Conservation (phyloP, 768 basidiomycete genomes). For the Tricholoma terreum region DNA sequence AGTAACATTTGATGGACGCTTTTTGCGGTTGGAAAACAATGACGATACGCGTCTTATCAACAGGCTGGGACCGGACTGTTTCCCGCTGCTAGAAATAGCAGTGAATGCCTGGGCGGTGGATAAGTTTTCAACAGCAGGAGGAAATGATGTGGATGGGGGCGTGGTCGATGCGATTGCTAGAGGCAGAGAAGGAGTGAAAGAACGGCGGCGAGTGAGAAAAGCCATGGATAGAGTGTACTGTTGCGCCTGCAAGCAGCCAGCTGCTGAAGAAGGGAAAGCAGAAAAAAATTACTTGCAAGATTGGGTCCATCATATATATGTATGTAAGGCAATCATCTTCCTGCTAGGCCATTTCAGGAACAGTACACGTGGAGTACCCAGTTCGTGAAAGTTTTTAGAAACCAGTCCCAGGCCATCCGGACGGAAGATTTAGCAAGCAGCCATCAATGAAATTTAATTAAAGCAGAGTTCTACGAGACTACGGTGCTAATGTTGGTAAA, state of each 20-base stretch:
- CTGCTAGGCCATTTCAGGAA: no score
- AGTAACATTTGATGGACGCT: constrained; percentile 9
- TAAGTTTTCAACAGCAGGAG: constrained; percentile 17
- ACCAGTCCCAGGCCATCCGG: no score
- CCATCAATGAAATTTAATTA: no score
- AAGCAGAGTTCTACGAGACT: no score
- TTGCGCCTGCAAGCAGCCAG: not conserved
- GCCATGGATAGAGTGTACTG: not conserved
- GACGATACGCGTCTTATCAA: constrained; percentile 25
- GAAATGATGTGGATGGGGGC: constrained; percentile 11
- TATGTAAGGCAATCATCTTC: no score
- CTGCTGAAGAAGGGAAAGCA: not conserved
- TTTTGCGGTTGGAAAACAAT: constrained; percentile 17
- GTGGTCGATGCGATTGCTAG: not conserved
- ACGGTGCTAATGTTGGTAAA: no score
- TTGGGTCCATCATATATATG: no score
- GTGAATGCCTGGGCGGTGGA: constrained; percentile 5
- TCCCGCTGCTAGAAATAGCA: constrained; percentile 1
- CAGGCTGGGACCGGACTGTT: constrained; percentile 8
- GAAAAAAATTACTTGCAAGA: no score
- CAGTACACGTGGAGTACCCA: no score
- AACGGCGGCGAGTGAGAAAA: constrained; percentile 9
- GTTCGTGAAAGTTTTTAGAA: no score
- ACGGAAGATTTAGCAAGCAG: no score
- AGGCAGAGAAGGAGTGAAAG: constrained; percentile 4